Conservation (phyloP, 495 filamentous ascomycete species). For the Tetracladium marchalianum region DNA sequence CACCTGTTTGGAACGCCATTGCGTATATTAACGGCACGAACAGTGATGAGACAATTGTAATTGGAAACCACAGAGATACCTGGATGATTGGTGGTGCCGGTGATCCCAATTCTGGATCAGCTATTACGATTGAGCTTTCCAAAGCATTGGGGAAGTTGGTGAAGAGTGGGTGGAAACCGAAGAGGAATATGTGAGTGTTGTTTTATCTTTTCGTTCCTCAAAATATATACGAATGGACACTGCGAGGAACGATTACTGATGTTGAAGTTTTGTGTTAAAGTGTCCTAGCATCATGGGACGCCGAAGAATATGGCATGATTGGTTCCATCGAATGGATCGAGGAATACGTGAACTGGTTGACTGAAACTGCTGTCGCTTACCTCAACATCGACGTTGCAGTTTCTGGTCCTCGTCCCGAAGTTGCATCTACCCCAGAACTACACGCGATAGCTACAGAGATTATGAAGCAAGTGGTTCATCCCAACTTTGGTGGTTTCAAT, state of each 20-base stretch:
- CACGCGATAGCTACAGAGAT: slow-evolving; percentile 61
- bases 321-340: slow-evolving; percentile 93
- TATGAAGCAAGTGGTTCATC: slow-evolving; percentile 58
- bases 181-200: slow-evolving; percentile 55
- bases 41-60: slow-evolving; percentile 69
- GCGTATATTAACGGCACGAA: slow-evolving; percentile 86
- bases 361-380: slow-evolving; percentile 66
- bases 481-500: slow-evolving; percentile 67
- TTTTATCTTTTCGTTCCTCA: background rate
- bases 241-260: too few relatives aligned
- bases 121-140: slow-evolving; percentile 74
- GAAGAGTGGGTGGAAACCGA: slow-evolving; percentile 71
- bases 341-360: slow-evolving; percentile 77
- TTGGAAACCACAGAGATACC: slow-evolving; percentile 90
- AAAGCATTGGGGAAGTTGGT: slow-evolving; percentile 68
- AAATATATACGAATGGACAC: too few relatives aligned
- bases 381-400: slow-evolving; percentile 83
- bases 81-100: slow-evolving; percentile 82
- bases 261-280: background rate
- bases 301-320: slow-evolving; percentile 80
- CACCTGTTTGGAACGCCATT: slow-evolving; percentile 87
- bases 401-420: slow-evolving; percentile 55
- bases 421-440: slow-evolving; percentile 65
- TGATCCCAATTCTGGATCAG: slow-evolving; percentile 81
- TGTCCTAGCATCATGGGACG: slow-evolving; percentile 89